A percentile compares a stretch with the other conserved stretches of the same genome.
Evolutionary conservation across 441 rosid genomes (phyloP).

Genomic region (Populus trichocarpa): DNA sequence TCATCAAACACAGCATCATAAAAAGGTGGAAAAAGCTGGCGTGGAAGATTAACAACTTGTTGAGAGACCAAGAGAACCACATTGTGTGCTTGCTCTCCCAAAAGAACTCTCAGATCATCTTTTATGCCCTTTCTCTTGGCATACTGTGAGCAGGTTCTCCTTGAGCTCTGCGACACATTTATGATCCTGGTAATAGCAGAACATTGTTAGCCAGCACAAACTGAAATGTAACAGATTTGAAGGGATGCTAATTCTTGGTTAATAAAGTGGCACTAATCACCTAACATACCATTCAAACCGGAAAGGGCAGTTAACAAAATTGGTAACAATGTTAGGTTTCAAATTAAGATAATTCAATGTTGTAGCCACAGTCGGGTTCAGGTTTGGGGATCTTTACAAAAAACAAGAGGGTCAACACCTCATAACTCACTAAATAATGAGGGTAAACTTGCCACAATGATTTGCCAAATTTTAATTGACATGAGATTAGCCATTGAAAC

Average conservation of each 20-base stretch:
- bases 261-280: neutral
- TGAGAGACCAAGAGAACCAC: slow-evolving; percentile 85
- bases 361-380: neutral
- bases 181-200: slow-evolving; percentile 39
- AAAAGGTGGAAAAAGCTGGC: slow-evolving; percentile 77
- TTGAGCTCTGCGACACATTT: slow-evolving; percentile 54
- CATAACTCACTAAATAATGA: neutral
- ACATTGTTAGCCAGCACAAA: slow-evolving; percentile 11
- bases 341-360: neutral
- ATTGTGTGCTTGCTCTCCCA: slow-evolving; percentile 43
- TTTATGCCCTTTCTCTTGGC: slow-evolving; percentile 39
- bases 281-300: neutral
- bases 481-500: neutral
- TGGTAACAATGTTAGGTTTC: neutral
- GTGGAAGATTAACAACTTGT: slow-evolving; percentile 78
- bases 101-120: slow-evolving; percentile 38
- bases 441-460: neutral
- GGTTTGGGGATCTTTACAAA: neutral
- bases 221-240: neutral
- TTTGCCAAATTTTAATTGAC: neutral
- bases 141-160: slow-evolving; percentile 53
- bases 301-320: neutral
- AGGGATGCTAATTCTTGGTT: neutral
- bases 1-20: slow-evolving; percentile 84
- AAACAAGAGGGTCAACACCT: neutral